Evolutionary conservation across 805 yeast species (phyloP).

Genomic region (Wickerhamiella australiensis): DNA sequence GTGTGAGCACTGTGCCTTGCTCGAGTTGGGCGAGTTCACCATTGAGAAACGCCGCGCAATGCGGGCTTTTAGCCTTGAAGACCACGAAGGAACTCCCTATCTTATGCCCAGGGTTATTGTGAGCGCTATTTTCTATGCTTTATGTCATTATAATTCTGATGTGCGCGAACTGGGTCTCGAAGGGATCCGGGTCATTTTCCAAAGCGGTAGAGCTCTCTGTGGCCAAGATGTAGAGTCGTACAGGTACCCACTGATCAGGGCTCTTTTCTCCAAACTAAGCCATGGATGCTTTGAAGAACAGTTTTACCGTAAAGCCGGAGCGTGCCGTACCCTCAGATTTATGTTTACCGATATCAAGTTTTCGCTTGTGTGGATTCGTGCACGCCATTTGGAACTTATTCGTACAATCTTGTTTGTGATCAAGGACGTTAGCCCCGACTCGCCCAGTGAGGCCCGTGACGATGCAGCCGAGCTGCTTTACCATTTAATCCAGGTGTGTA

Average conservation of each 20-base stretch:
- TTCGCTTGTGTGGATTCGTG: conserved; percentile 60
- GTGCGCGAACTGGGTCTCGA: conserved; percentile 62
- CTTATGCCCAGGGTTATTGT: conserved; percentile 59
- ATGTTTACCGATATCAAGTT: conserved; percentile 56
- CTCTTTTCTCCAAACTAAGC: conserved; percentile 67
- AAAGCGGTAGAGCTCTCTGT: conserved; percentile 52
- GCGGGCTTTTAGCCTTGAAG: conserved; percentile 60
- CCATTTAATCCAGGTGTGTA: conserved; percentile 53
- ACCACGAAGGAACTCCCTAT: conserved; percentile 63
- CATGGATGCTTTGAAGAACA: conserved; percentile 88
- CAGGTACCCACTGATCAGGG: conserved; percentile 59
- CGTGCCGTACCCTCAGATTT: conserved; percentile 68
- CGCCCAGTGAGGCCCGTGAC: conserved; percentile 65
- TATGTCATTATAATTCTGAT: conserved; percentile 60
- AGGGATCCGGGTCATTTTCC: conserved; percentile 50
- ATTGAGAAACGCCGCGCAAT: conserved; percentile 52
- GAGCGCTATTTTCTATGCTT: conserved; percentile 64
- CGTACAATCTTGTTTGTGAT: conserved; percentile 81
- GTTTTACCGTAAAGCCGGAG: conserved; percentile 78
- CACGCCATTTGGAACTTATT: conserved; percentile 71
- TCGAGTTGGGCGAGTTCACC: conserved; percentile 64
- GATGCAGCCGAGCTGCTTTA: conserved; percentile 59
- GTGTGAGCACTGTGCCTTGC: conserved; percentile 65
- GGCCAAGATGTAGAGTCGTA: conserved; percentile 55
- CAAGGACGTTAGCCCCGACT: conserved; percentile 79